These are phyloP conservation scores for Fusarium sp. DNA, from an alignment of 2,329 filamentous ascomycete species.

Conservation along the genomic window DNA sequence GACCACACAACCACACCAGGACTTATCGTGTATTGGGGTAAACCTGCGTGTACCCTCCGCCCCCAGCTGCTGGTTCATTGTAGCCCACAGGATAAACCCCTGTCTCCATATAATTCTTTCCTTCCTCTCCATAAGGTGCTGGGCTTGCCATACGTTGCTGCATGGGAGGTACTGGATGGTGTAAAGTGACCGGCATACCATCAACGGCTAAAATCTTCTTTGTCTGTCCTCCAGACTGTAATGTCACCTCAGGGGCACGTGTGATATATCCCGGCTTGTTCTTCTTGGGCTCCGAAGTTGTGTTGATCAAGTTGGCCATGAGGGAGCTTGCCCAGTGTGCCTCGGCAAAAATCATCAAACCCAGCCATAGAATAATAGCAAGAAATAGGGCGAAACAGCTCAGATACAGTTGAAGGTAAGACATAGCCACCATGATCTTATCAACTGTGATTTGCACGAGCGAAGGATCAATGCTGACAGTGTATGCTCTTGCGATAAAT, in stretches of 20 bases:
- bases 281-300: not conserved
- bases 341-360: constrained; percentile 19
- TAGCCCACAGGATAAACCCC: not conserved
- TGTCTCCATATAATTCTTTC: not conserved
- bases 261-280: constrained; percentile 28
- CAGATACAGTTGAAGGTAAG: constrained; percentile 21
- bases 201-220: not conserved
- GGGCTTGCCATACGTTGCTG: not conserved
- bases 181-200: not conserved
- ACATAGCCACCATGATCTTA: constrained; percentile 34
- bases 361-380: constrained; percentile 16
- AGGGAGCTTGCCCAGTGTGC: constrained; percentile 31
- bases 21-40: not conserved
- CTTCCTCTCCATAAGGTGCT: not conserved
- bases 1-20: no score
- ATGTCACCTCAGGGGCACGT: not conserved
- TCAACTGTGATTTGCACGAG: constrained; percentile 28
- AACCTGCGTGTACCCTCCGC: not conserved
- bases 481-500: constrained; percentile 21
- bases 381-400: constrained; percentile 17
- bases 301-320: constrained; percentile 28
- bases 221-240: not conserved
- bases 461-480: constrained; percentile 22
- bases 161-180: not conserved
- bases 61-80: not conserved